These are phyloP conservation scores for Abortiporus biennis DNA, from an alignment of 1,284 basidiomycete genomes.

Conservation along the genomic window DNA sequence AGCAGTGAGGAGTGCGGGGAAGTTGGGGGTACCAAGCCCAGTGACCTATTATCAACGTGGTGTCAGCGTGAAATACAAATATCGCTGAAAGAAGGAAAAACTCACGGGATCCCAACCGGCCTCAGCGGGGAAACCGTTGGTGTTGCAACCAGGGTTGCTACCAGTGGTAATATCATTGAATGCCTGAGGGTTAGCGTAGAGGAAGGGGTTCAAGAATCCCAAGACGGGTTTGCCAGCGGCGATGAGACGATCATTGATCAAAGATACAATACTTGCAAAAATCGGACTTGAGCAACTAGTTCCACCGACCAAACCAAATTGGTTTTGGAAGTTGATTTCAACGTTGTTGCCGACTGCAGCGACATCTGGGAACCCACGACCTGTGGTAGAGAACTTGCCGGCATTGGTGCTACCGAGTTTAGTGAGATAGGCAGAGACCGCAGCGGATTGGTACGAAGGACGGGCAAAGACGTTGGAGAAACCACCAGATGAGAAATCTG, in stretches of 20 bases:
- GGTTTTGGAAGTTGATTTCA: conserved; percentile 21
- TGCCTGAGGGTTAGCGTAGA: conserved; percentile 3
- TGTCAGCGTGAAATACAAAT: not conserved
- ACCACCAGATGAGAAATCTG: conserved; percentile 27
- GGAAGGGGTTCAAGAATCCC: conserved; percentile 45
- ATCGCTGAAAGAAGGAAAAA: not conserved
- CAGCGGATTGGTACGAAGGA: conserved; percentile 34
- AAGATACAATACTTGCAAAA: conserved; percentile 44
- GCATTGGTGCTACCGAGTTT: conserved; percentile 22
- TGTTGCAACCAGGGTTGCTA: conserved; percentile 14
- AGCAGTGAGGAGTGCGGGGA: conserved; percentile 23
- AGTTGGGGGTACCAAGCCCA: conserved; percentile 31
- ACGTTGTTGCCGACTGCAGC: conserved; percentile 24
- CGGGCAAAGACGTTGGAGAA: conserved; percentile 41
- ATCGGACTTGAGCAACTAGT: conserved; percentile 43
- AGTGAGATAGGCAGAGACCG: conserved; percentile 27
- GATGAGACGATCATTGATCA: conserved; percentile 47
- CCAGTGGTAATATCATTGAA: conserved; percentile 8
- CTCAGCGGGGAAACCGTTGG: conserved; percentile 28
- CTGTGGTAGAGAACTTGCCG: conserved; percentile 24
- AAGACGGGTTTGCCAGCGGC: conserved; percentile 33
- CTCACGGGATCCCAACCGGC: conserved; percentile 29
- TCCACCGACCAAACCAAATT: conserved; percentile 41
- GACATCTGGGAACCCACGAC: conserved; percentile 28
- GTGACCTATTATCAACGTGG: conserved; percentile 21